Conservation (phyloP, 202 grass and related monocot genomes). For the Elaeis oleifera region DNA sequence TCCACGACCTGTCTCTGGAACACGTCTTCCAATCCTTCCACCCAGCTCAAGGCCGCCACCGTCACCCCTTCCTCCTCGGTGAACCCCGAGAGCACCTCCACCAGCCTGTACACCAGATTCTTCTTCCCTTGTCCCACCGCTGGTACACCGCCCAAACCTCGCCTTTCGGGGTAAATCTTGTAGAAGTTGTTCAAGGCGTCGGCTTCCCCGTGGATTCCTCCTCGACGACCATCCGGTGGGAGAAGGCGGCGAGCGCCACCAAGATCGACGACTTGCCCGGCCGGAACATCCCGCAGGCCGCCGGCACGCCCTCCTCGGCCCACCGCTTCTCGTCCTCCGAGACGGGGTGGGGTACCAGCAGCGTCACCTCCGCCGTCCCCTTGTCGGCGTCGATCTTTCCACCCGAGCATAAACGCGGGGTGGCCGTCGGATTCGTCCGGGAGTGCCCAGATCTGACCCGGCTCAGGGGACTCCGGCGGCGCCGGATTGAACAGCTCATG, state of each 20-base stretch:
- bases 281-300: conserved; percentile 1
- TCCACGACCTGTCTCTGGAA: neutral
- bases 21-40: neutral
- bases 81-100: neutral
- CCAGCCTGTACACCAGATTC: neutral
- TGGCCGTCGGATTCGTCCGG: too few species aligned
- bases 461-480: too few species aligned
- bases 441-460: too few species aligned
- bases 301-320: neutral
- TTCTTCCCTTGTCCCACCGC: neutral
- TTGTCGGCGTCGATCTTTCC: too few species aligned
- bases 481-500: too few species aligned
- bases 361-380: too few species aligned
- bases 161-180: neutral
- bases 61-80: neutral
- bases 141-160: neutral
- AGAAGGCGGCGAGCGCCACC: too few species aligned
- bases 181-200: neutral
- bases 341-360: neutral
- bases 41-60: neutral
- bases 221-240: neutral
- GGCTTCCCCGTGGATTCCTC: neutral
- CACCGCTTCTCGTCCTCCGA: neutral
- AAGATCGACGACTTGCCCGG: neutral
- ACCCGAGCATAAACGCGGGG: too few species aligned